phyloP scores from a whole-genome alignment of 352 stramenopile species.

The Phytophthora gonapodyides region DNA sequence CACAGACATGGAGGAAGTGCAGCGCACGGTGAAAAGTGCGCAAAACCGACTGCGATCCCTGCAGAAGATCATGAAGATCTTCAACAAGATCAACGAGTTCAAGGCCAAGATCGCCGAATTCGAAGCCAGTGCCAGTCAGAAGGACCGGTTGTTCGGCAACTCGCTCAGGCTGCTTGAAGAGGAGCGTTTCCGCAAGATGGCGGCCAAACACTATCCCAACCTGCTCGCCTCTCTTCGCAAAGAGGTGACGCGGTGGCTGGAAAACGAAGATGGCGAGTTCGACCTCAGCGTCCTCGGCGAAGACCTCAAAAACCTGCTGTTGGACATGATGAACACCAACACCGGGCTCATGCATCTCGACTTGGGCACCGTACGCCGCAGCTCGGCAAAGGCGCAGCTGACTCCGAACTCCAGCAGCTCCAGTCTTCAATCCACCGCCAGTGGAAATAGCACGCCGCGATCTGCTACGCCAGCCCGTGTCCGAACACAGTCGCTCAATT shows the following conservation, averaged over 20 bases:
- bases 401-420: slow-evolving; percentile 35
- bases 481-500: slow-evolving; percentile 47
- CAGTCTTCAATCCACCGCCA: slow-evolving; percentile 16
- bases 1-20: slow-evolving; percentile 49
- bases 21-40: slow-evolving; percentile 52
- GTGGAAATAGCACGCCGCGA: slow-evolving; percentile 15
- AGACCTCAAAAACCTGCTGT: slow-evolving; percentile 69
- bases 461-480: slow-evolving; percentile 26
- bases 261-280: slow-evolving; percentile 76
- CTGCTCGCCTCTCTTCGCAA: slow-evolving; percentile 53
- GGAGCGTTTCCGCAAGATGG: slow-evolving; percentile 75
- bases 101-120: slow-evolving; percentile 82
- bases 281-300: slow-evolving; percentile 73
- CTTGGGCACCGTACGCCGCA: slow-evolving; percentile 49
- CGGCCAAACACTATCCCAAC: slow-evolving; percentile 70
- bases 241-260: slow-evolving; percentile 74
- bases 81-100: slow-evolving; percentile 69
- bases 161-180: slow-evolving; percentile 77
- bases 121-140: slow-evolving; percentile 68
- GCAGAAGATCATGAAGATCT: slow-evolving; percentile 81
- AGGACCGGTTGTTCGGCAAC: slow-evolving; percentile 74
- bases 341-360: slow-evolving; percentile 87
- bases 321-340: slow-evolving; percentile 85
- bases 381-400: slow-evolving; percentile 29
- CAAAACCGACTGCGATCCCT: slow-evolving; percentile 70